Evolutionary conservation across 2,329 filamentous ascomycete species (phyloP).

Genomic region (Rhinocladiella mackenziei): DNA sequence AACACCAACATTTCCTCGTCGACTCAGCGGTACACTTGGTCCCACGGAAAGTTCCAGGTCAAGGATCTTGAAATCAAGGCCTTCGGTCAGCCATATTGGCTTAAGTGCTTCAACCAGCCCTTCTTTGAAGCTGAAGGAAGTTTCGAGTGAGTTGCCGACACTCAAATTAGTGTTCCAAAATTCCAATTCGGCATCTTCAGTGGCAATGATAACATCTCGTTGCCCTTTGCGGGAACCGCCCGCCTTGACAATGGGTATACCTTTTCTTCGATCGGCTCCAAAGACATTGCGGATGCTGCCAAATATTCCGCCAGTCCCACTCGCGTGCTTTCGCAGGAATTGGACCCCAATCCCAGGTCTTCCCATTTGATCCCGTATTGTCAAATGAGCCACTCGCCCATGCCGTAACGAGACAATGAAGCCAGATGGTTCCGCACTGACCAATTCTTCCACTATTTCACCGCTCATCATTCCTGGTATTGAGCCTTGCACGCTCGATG

Average conservation of each 20-base stretch:
- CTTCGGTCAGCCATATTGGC: constrained; percentile 45
- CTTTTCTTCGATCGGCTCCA: constrained; percentile 65
- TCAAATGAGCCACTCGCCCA: constrained; percentile 81
- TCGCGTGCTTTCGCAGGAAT: constrained; percentile 63
- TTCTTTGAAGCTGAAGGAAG: constrained; percentile 66
- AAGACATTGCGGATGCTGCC: constrained; percentile 76
- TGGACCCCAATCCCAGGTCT: constrained; percentile 75
- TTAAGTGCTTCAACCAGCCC: constrained; percentile 56
- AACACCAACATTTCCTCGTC: constrained; percentile 41
- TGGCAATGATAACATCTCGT: constrained; percentile 75
- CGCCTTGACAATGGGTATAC: constrained; percentile 74
- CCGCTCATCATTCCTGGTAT: constrained; percentile 72
- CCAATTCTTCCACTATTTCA: constrained; percentile 71
- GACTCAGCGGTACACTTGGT: constrained; percentile 23
- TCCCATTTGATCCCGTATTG: constrained; percentile 79
- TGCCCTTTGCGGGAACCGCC: constrained; percentile 70
- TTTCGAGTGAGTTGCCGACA: constrained; percentile 71
- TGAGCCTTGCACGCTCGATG: constrained; percentile 69
- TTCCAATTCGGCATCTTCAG: constrained; percentile 71
- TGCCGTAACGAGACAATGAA: constrained; percentile 81
- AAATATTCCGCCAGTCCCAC: constrained; percentile 65
- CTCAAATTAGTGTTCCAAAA: constrained; percentile 87
- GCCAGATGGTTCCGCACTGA: constrained; percentile 80
- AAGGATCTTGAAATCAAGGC: constrained; percentile 60
- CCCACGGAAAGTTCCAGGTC: constrained; percentile 57